A percentile compares a stretch with the other conserved stretches of the same genome.
Conservation (phyloP, 257 asterid genomes). For the Osmanthus fragrans region DNA sequence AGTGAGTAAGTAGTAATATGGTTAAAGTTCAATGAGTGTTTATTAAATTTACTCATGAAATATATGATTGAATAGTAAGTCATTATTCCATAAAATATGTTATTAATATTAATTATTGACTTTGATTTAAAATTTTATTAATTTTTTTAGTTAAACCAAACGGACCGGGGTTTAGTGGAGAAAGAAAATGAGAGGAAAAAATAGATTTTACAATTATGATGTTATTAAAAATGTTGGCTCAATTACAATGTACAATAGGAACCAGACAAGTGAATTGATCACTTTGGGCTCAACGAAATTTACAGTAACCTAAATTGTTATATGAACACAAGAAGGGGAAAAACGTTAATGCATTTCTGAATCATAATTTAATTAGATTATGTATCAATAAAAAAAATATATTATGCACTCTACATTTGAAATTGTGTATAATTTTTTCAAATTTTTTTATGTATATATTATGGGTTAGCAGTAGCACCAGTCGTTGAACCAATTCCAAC, state of each 20-base stretch:
- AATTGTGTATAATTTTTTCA: not conserved
- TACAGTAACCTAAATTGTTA: not conserved
- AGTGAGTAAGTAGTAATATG: no score
- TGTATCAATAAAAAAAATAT: not conserved
- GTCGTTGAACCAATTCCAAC: slow-evolving; percentile 79
- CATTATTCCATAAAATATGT: no score
- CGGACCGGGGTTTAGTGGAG: no score
- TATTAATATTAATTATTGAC: no score
- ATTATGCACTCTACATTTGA: not conserved
- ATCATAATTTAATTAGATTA: not conserved
- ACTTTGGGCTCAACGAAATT: not conserved
- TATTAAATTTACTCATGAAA: no score
- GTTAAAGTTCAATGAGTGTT: no score
- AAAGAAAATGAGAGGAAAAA: no score
- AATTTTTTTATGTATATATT: not conserved
- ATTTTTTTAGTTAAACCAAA: no score
- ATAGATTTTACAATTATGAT: not conserved
- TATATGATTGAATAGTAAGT: no score
- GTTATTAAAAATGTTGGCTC: not conserved
- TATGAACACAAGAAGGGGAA: not conserved
- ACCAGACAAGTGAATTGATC: not conserved
- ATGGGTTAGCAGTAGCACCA: slow-evolving; percentile 28
- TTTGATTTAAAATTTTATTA: no score
- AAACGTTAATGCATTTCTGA: not conserved
- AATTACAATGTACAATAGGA: not conserved